phyloP scores from a whole-genome alignment of 2,329 filamentous ascomycete species.

The Aspergillus sp. region DNA sequence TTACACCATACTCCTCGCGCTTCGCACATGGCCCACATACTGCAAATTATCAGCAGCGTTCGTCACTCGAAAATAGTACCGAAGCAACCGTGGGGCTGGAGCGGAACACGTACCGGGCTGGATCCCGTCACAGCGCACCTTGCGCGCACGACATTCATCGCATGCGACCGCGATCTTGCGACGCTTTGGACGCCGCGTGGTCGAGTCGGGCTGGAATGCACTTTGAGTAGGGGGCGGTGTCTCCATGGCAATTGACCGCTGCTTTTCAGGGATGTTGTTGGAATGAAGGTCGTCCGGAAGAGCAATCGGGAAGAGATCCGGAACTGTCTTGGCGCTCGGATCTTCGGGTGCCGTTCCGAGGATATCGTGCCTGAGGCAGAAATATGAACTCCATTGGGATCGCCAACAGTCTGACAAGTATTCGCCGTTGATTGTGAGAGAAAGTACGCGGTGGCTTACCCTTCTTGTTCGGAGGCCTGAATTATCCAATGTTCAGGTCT shows the following conservation, averaged over 20 bases:
- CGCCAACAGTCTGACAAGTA: no score
- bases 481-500: no score
- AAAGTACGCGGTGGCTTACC: no score
- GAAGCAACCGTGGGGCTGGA: neutral
- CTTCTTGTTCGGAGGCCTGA: no score
- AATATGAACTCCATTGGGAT: neutral
- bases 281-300: neutral
- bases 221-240: neutral
- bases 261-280: neutral
- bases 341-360: neutral
- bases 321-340: conserved; percentile 4
- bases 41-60: conserved; percentile 17
- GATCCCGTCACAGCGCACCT: conserved; percentile 27
- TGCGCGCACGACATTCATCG: conserved; percentile 25
- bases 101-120: conserved; percentile 22
- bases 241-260: conserved; percentile 5
- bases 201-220: neutral
- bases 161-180: conserved; percentile 27
- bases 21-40: conserved; percentile 38
- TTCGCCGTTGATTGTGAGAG: no score
- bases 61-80: no score
- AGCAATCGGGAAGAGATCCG: neutral
- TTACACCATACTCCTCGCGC: conserved; percentile 20
- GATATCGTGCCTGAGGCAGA: neutral
- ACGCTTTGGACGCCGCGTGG: conserved; percentile 17